Conservation (phyloP, 495 filamentous ascomycete species). For the Penicillium diatomitis region DNA sequence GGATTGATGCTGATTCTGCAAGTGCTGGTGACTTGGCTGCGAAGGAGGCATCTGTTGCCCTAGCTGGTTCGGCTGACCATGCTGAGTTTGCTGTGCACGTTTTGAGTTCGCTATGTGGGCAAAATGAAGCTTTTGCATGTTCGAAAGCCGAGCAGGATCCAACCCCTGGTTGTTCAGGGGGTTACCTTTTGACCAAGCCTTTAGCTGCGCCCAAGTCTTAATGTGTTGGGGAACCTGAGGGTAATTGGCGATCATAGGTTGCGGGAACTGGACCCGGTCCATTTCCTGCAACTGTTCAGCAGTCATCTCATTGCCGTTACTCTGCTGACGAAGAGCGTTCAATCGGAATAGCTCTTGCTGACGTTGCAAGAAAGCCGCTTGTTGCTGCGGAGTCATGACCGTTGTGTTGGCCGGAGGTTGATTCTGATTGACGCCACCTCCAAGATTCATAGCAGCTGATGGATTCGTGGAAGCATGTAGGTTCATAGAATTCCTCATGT, state of each 20-base stretch:
- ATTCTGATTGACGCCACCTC: slow-evolving; percentile 19
- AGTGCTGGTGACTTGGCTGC: neutral
- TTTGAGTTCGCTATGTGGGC: slow-evolving; percentile 26
- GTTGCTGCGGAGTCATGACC: slow-evolving; percentile 27
- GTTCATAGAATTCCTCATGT: slow-evolving; percentile 25
- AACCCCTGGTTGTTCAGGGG: slow-evolving; percentile 31
- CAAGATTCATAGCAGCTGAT: slow-evolving; percentile 20
- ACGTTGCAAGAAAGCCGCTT: slow-evolving; percentile 24
- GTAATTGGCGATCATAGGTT: slow-evolving; percentile 25
- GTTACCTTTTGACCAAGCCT: slow-evolving; percentile 48
- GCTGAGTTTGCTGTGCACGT: slow-evolving; percentile 2
- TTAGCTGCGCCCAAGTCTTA: slow-evolving; percentile 67
- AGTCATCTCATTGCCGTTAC: slow-evolving; percentile 33
- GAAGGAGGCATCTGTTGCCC: neutral
- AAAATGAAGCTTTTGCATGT: slow-evolving; percentile 48
- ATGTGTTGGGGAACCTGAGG: slow-evolving; percentile 47
- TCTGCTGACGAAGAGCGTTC: slow-evolving; percentile 33
- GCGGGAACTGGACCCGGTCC: slow-evolving; percentile 36
- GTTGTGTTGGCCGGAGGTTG: slow-evolving; percentile 28
- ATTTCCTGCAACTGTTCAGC: slow-evolving; percentile 37
- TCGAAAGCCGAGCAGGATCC: slow-evolving; percentile 37
- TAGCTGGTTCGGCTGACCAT: neutral
- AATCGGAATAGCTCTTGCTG: slow-evolving; percentile 28
- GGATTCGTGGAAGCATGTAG: slow-evolving; percentile 24
- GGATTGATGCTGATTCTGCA: slow-evolving; percentile 6